Evolutionary conservation across 2,329 filamentous ascomycete species (phyloP).

Genomic region (Colletotrichum spaethianum): DNA sequence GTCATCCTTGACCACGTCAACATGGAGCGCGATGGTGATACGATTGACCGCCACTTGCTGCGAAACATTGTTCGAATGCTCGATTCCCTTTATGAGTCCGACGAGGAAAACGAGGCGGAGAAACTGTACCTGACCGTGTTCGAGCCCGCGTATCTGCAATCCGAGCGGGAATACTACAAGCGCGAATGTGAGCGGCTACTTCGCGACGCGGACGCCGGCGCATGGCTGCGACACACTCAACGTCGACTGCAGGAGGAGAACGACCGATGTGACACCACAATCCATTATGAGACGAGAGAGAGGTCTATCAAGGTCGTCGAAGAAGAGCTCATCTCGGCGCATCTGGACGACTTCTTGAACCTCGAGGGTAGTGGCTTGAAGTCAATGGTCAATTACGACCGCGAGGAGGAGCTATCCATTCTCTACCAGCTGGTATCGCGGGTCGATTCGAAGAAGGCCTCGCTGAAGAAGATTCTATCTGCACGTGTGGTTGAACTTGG

Average conservation of each 20-base stretch:
- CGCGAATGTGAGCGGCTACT: conserved; percentile 82
- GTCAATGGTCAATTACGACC: conserved; percentile 93
- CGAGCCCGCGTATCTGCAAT: conserved; percentile 81
- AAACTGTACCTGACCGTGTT: conserved; percentile 90
- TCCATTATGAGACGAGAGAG: conserved; percentile 78
- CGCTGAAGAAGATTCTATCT: conserved; percentile 80
- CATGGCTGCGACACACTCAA: conserved; percentile 84
- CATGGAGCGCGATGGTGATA: conserved; percentile 91
- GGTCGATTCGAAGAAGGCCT: conserved; percentile 81
- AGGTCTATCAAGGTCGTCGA: conserved; percentile 87
- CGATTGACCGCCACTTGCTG: conserved; percentile 86
- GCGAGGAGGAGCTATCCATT: conserved; percentile 81
- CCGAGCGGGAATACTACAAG: conserved; percentile 81
- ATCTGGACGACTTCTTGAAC: conserved; percentile 85
- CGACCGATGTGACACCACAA: conserved; percentile 85
- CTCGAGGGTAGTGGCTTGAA: conserved; percentile 88
- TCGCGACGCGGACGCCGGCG: conserved; percentile 82
- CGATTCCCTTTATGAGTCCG: conserved; percentile 86
- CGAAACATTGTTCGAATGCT: conserved; percentile 91
- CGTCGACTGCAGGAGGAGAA: conserved; percentile 84
- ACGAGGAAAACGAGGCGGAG: conserved; percentile 81
- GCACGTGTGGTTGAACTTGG: conserved; percentile 85
- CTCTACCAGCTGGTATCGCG: conserved; percentile 85
- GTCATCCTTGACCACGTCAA: conserved; percentile 92
- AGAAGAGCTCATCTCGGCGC: conserved; percentile 81